Conservation (phyloP, 2,329 filamentous ascomycete species). For the Aspergillus uvarum region DNA sequence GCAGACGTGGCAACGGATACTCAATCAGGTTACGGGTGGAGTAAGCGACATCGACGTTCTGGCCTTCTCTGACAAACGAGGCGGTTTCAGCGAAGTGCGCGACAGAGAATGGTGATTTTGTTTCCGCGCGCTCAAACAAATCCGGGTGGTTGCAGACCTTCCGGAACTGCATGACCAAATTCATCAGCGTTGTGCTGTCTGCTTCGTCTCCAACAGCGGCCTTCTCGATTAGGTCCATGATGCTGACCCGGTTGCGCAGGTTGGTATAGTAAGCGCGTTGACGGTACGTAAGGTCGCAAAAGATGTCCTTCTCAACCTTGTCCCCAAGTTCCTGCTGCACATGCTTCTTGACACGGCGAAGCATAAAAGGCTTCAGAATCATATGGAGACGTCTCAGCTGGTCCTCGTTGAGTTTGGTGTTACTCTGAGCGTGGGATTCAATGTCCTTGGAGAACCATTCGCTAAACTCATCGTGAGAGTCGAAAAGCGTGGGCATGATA, state of each 20-base stretch:
- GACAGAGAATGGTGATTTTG: conserved; percentile 78
- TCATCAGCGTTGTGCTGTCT: conserved; percentile 96
- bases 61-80: conserved; percentile 88
- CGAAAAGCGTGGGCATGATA: conserved; percentile 99
- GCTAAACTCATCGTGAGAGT: conserved; percentile 54
- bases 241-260: conserved; percentile 93
- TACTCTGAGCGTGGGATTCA: conserved; percentile 96
- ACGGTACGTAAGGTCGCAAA: conserved; percentile 94
- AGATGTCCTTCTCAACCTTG: conserved; percentile 96
- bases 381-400: conserved; percentile 95
- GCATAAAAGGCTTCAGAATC: conserved; percentile 99
- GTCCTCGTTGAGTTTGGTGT: conserved; percentile 98
- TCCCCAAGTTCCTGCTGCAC: conserved; percentile 98
- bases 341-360: conserved; percentile 98
- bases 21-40: conserved; percentile 84
- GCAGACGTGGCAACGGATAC: conserved; percentile 74
- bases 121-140: conserved; percentile 92
- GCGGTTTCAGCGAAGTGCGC: conserved; percentile 92
- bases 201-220: conserved; percentile 90
- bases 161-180: conserved; percentile 98
- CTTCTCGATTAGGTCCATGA: conserved; percentile 98
- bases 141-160: conserved; percentile 99
- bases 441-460: conserved; percentile 64
- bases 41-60: conserved; percentile 75
- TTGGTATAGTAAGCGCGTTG: conserved; percentile 92